Conservation (phyloP, 768 basidiomycete genomes). For the Paxillus ammoniavirescens region DNA sequence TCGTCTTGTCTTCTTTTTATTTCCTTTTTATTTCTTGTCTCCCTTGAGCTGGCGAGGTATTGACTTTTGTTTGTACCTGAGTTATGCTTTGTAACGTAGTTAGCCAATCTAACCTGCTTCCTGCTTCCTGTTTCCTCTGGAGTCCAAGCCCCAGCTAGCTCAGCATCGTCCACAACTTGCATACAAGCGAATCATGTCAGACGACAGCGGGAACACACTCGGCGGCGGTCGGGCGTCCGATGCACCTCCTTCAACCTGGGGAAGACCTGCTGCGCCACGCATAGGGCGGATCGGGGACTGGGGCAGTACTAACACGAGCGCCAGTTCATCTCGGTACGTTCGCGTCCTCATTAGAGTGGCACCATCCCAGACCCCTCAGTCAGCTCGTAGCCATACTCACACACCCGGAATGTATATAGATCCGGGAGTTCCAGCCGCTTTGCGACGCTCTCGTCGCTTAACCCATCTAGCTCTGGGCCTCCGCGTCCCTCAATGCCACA, state of each 20-base stretch:
- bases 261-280: slow-evolving; percentile 38
- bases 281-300: slow-evolving; percentile 57
- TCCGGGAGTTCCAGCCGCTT: slow-evolving; percentile 30
- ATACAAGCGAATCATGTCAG: slow-evolving; percentile 35
- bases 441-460: slow-evolving; percentile 36
- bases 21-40: too few species aligned
- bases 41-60: too few species aligned
- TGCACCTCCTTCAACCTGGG: slow-evolving; percentile 49
- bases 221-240: slow-evolving; percentile 45
- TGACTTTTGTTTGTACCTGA: too few species aligned
- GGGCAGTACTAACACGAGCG: slow-evolving; percentile 27
- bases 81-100: too few species aligned
- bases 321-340: slow-evolving; percentile 14
- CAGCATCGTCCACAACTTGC: not conserved
- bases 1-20: too few species aligned
- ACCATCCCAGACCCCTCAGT: not conserved
- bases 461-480: slow-evolving; percentile 12
- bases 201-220: slow-evolving; percentile 44
- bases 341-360: not conserved
- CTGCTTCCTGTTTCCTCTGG: too few species aligned
- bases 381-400: not conserved
- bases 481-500: slow-evolving; percentile 12
- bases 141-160: not conserved
- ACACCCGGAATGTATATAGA: not conserved
- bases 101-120: too few species aligned